Percentiles rank a stretch among this genome's conserved stretches.
phyloP scores from a whole-genome alignment of 331 rosid species.

The Saraca asoca region DNA sequence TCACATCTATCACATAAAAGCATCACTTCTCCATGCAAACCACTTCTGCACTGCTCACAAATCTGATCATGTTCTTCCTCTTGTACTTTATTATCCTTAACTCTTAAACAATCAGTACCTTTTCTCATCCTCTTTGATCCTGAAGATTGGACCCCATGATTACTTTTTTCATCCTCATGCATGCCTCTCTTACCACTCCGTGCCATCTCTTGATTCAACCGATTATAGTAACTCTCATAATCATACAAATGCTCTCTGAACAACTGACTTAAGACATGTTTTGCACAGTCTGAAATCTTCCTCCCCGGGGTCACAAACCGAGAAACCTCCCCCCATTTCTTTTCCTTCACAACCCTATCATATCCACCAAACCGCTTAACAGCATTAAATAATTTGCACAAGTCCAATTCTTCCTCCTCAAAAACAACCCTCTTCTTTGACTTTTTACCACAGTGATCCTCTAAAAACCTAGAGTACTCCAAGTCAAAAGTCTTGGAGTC shows the following conservation, averaged over 20 bases:
- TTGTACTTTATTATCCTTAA: constrained; percentile 42
- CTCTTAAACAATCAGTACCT: constrained; percentile 43
- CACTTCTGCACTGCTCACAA: constrained; percentile 92
- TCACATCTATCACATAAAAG: constrained; percentile 95
- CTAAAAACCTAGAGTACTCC: constrained; percentile 85
- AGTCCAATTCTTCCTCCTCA: constrained; percentile 85
- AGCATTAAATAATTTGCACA: constrained; percentile 79
- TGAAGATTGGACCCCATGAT: constrained; percentile 33
- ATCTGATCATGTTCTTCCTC: constrained; percentile 80
- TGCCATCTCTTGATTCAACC: constrained; percentile 44
- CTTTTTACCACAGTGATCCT: constrained; percentile 63
- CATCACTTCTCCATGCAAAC: constrained; percentile 95
- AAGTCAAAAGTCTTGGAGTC: constrained; percentile 82
- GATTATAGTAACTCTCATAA: constrained; percentile 62
- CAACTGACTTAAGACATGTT: constrained; percentile 82
- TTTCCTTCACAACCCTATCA: constrained; percentile 68
- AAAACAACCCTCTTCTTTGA: constrained; percentile 69
- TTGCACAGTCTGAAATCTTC: constrained; percentile 77
- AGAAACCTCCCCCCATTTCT: constrained; percentile 92
- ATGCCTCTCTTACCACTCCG: constrained; percentile 50
- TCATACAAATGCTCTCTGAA: constrained; percentile 83
- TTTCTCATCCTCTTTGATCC: constrained; percentile 58
- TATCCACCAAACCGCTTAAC: constrained; percentile 90
- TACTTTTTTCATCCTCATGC: constrained; percentile 48
- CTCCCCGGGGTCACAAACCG: constrained; percentile 54